Evolutionary conservation across 2,329 filamentous ascomycete species (phyloP).

Genomic region (Juglanconis juglandina): DNA sequence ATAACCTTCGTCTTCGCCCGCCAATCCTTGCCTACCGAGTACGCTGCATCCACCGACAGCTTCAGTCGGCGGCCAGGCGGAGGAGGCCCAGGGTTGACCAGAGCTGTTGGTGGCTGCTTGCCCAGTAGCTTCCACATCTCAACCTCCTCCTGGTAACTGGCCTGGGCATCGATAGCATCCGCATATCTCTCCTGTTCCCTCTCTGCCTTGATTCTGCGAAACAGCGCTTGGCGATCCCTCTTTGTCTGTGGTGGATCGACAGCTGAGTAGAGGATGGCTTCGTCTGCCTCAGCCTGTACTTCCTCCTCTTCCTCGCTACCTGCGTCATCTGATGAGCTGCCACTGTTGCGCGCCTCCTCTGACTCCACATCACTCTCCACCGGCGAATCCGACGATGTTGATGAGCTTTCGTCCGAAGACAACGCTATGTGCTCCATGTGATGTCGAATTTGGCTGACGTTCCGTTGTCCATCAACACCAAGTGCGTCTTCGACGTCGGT

Average conservation of each 20-base stretch:
- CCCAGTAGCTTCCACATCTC: constrained; percentile 45
- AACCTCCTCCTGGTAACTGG: constrained; percentile 39
- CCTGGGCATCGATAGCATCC: constrained; percentile 38
- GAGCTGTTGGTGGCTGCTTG: constrained; percentile 33
- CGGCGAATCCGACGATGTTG: not conserved
- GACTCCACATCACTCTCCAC: not conserved
- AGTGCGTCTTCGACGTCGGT: constrained; percentile 42
- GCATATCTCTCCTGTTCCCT: constrained; percentile 42
- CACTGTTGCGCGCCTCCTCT: not conserved
- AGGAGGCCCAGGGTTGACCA: constrained; percentile 17
- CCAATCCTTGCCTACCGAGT: constrained; percentile 38
- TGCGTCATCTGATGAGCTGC: not conserved
- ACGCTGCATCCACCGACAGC: constrained; percentile 32
- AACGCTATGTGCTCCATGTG: constrained; percentile 1
- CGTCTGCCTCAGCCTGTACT: constrained; percentile 35
- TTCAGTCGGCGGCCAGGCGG: constrained; percentile 18
- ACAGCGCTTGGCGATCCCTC: constrained; percentile 31
- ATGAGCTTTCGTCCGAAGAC: not conserved
- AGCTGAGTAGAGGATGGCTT: constrained; percentile 40
- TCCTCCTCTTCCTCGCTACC: constrained; percentile 12
- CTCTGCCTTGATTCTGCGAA: constrained; percentile 38
- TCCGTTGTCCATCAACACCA: constrained; percentile 15
- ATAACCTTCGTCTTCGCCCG: constrained; percentile 32
- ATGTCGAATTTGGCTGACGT: not conserved
- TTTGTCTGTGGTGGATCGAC: constrained; percentile 38